Evolutionary conservation across 2,329 filamentous ascomycete genomes (phyloP).

Genomic region (Epichloe hybrida): DNA sequence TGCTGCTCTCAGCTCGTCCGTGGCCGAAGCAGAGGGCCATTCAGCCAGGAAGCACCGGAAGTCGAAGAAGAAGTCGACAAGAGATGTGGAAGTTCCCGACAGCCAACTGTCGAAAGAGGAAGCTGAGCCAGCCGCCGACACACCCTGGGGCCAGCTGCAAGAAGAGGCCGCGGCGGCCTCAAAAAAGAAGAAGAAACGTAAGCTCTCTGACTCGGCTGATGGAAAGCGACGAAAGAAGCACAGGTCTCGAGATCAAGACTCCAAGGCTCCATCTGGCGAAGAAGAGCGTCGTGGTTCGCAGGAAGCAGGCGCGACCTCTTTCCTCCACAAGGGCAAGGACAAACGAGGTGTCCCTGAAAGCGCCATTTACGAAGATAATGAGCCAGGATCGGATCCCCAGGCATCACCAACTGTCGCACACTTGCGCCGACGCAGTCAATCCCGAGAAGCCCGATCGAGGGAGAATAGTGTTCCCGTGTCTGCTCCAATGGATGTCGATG

Average conservation of each 20-base stretch:
- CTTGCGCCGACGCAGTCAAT: slow-evolving; percentile 13
- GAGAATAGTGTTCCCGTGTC: slow-evolving; percentile 13
- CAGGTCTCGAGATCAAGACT: slow-evolving; percentile 12
- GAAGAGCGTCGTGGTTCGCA: background rate
- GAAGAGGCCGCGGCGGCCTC: slow-evolving; percentile 9
- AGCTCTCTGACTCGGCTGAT: slow-evolving; percentile 16
- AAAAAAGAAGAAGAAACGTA: slow-evolving; percentile 21
- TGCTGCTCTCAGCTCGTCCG: slow-evolving; percentile 4
- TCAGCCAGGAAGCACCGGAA: slow-evolving; percentile 13
- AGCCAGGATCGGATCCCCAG: slow-evolving; percentile 9
- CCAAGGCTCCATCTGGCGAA: slow-evolving; percentile 7
- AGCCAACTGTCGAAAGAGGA: slow-evolving; percentile 1
- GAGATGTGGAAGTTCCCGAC: slow-evolving; percentile 3
- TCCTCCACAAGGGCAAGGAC: slow-evolving; percentile 6
- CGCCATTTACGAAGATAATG: slow-evolving; percentile 10
- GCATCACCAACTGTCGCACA: slow-evolving; percentile 17
- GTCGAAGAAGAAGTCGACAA: slow-evolving; percentile 12
- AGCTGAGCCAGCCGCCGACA: slow-evolving; percentile 1
- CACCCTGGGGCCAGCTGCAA: slow-evolving; percentile 2
- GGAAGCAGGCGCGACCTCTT: slow-evolving; percentile 2
- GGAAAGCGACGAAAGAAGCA: slow-evolving; percentile 21
- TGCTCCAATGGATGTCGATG: slow-evolving; percentile 15
- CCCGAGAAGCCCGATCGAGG: slow-evolving; percentile 14
- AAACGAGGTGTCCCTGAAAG: slow-evolving; percentile 5
- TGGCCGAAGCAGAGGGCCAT: slow-evolving; percentile 3